Percentiles rank a stretch among this genome's conserved stretches.
Evolutionary conservation across 306 rosid species (phyloP).

Genomic region (Cercis canadensis): DNA sequence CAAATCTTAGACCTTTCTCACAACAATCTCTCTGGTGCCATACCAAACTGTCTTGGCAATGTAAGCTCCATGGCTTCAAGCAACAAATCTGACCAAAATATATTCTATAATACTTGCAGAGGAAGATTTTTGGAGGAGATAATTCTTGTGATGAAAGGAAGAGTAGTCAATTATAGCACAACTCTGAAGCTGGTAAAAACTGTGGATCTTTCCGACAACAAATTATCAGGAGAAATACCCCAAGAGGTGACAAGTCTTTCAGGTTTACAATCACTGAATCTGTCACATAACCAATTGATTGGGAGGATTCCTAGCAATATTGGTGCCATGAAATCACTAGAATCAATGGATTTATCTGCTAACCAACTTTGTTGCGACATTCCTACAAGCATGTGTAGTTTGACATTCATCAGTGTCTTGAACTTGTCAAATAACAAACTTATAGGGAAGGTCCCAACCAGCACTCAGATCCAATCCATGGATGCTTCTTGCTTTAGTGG

Average conservation of each 20-base stretch:
- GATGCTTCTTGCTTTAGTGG: background rate
- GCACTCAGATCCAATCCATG: background rate
- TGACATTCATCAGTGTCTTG: background rate
- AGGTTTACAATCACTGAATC: background rate
- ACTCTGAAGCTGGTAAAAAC: background rate
- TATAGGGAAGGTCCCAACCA: background rate
- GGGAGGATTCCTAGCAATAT: background rate
- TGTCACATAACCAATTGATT: background rate
- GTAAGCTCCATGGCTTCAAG: background rate
- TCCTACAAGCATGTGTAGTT: background rate
- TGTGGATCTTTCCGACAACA: background rate
- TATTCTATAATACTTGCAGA: background rate
- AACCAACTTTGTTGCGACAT: background rate
- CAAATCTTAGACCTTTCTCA: slow-evolving; percentile 26
- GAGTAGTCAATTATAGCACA: background rate
- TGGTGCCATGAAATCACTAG: background rate
- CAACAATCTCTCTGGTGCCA: background rate
- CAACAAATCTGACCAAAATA: background rate
- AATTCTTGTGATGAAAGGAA: background rate
- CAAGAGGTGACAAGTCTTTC: background rate
- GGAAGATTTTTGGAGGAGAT: background rate
- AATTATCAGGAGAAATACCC: background rate
- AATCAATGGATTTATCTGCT: background rate
- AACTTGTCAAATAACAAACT: slow-evolving; percentile 16
- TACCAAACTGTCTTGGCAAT: slow-evolving; percentile 26